These are phyloP conservation scores for Diophrys appendiculata DNA, from an alignment of 73 alveolate species.

Conservation along the genomic window DNA sequence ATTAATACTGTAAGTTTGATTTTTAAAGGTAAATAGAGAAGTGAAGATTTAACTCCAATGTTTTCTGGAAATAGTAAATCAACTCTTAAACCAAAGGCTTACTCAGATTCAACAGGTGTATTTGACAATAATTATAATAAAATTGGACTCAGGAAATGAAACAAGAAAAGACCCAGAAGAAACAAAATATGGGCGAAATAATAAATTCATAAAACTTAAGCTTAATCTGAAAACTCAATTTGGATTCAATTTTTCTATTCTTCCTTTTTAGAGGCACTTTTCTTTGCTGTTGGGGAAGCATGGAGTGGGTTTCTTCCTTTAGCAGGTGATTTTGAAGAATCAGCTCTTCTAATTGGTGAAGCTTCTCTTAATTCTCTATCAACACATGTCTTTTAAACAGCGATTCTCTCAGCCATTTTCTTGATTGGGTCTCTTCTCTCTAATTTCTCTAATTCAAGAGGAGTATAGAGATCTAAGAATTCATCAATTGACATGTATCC, in stretches of 20 bases:
- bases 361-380: constrained; percentile 58
- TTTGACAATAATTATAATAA: constrained; percentile 54
- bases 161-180: no score
- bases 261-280: no score
- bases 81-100: constrained; percentile 29
- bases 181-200: no score
- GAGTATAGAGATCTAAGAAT: constrained; percentile 66
- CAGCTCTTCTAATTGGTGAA: no score
- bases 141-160: constrained; percentile 48
- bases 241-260: neutral
- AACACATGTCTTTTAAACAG: constrained; percentile 66
- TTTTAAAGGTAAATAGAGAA: neutral
- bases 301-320: no score
- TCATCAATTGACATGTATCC: constrained; percentile 69
- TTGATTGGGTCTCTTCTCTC: constrained; percentile 58
- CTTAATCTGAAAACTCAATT: no score
- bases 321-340: no score
- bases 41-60: constrained; percentile 5
- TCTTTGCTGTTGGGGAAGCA: no score
- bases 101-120: constrained; percentile 50
- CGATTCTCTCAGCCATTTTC: constrained; percentile 55
- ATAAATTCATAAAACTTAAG: no score
- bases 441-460: constrained; percentile 61
- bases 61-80: neutral
- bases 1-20: neutral